A percentile compares a stretch with the other conserved stretches of the same genome.
These are phyloP conservation scores for Phaeosphaeria sp. DNA, from an alignment of 2,329 filamentous ascomycete species.

Conservation along the genomic window DNA sequence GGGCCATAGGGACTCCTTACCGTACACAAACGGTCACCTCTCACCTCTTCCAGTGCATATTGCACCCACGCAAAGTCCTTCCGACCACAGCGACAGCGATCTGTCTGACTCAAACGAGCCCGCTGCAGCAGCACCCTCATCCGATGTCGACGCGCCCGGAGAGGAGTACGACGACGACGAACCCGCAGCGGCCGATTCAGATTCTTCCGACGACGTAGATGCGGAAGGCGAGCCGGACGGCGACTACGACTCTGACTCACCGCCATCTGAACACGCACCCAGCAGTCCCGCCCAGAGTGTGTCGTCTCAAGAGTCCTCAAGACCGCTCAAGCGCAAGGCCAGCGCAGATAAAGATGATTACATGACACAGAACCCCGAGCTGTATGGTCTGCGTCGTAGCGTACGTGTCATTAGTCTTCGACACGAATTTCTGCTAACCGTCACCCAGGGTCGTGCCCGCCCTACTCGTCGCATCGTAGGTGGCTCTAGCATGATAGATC, in stretches of 20 bases:
- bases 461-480: slow-evolving; percentile 67
- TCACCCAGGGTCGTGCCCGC: slow-evolving; percentile 63
- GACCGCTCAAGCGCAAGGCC: slow-evolving; percentile 70
- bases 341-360: slow-evolving; percentile 78
- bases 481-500: slow-evolving; percentile 21
- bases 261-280: slow-evolving; percentile 49
- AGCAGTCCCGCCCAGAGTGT: slow-evolving; percentile 67
- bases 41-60: slow-evolving; percentile 62
- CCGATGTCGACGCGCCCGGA: slow-evolving; percentile 49
- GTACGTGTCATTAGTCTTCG: slow-evolving; percentile 61
- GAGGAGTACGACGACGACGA: slow-evolving; percentile 52
- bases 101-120: slow-evolving; percentile 73
- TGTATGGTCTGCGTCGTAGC: slow-evolving; percentile 93
- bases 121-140: slow-evolving; percentile 50
- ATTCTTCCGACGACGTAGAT: slow-evolving; percentile 58
- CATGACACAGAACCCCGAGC: slow-evolving; percentile 88
- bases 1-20: slow-evolving; percentile 67
- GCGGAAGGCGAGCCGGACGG: slow-evolving; percentile 61
- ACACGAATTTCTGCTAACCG: slow-evolving; percentile 40
- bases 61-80: slow-evolving; percentile 52
- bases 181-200: slow-evolving; percentile 53
- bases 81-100: slow-evolving; percentile 74
- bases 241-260: slow-evolving; percentile 77
- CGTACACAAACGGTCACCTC: slow-evolving; percentile 71
- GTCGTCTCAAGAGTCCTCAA: slow-evolving; percentile 73